These are phyloP conservation scores for Starmera stellimalicola DNA, from an alignment of 1,139 yeast species.

Conservation along the genomic window DNA sequence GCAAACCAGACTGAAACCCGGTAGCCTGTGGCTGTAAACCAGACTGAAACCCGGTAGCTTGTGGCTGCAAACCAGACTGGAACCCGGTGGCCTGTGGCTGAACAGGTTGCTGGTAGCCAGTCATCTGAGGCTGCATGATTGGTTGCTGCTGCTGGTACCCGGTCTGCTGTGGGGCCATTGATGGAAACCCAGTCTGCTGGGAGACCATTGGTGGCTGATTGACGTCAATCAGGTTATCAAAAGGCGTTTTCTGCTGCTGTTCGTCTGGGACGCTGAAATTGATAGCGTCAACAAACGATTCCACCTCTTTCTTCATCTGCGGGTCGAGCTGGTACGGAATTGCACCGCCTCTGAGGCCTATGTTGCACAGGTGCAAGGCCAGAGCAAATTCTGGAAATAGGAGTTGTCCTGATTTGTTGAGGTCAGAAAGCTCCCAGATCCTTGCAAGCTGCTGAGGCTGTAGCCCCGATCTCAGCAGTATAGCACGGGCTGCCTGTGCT, in stretches of 20 bases:
- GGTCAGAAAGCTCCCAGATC: constrained; percentile 86
- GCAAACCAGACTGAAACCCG: constrained; percentile 18
- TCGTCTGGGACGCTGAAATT: constrained; percentile 69
- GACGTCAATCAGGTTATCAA: constrained; percentile 23
- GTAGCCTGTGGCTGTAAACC: constrained; percentile 6
- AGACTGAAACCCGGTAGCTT: background rate
- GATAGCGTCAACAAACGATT: constrained; percentile 81
- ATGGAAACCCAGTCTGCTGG: constrained; percentile 5
- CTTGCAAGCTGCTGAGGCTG: constrained; percentile 71
- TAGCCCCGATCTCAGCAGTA: constrained; percentile 73
- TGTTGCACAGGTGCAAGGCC: constrained; percentile 81
- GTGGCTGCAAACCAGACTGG: constrained; percentile 2
- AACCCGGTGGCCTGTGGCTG: constrained; percentile 2
- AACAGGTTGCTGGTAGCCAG: constrained; percentile 10
- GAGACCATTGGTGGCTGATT: constrained; percentile 17
- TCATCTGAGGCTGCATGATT: constrained; percentile 10
- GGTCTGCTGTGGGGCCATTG: background rate
- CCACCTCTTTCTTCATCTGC: constrained; percentile 72
- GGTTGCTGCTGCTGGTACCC: background rate
- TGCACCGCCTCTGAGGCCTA: constrained; percentile 66
- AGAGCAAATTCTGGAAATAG: constrained; percentile 92
- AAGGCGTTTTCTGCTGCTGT: constrained; percentile 24
- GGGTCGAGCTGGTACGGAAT: constrained; percentile 68
- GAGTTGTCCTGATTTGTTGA: constrained; percentile 75
- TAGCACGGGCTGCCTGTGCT: constrained; percentile 76